A percentile compares a stretch with the other conserved stretches of the same genome.
Conservation (phyloP, 2,329 filamentous ascomycete species). For the Ophiostoma novo-ulmi region DNA sequence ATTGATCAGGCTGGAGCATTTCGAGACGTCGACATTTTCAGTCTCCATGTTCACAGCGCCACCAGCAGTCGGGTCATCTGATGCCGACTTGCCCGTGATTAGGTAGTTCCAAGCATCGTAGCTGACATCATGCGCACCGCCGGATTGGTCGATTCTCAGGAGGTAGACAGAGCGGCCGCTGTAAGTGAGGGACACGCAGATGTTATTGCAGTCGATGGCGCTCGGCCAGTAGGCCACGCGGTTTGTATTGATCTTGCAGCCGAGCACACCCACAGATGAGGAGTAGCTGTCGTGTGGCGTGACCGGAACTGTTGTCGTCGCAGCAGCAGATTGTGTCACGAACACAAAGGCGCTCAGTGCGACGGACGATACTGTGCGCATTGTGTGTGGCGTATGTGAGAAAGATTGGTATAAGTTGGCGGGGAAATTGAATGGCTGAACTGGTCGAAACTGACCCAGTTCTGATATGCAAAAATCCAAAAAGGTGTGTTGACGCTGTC, state of each 20-base stretch:
- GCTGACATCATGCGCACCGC: slow-evolving; percentile 52
- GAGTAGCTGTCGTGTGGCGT: slow-evolving; percentile 55
- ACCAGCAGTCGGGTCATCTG: slow-evolving; percentile 42
- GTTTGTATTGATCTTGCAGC: slow-evolving; percentile 56
- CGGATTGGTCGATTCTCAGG: slow-evolving; percentile 51
- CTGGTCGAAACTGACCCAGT: background rate
- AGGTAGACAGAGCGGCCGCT: slow-evolving; percentile 49
- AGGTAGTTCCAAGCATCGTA: slow-evolving; percentile 58
- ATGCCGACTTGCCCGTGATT: slow-evolving; percentile 44
- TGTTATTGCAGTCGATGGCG: slow-evolving; percentile 47
- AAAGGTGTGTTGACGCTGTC: background rate
- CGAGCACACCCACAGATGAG: slow-evolving; percentile 52
- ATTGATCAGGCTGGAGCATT: slow-evolving; percentile 47
- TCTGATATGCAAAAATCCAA: background rate
- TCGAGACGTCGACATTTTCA: slow-evolving; percentile 40
- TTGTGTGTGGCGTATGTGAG: background rate
- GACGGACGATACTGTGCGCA: slow-evolving; percentile 14
- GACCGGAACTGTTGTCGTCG: slow-evolving; percentile 33
- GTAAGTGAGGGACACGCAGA: slow-evolving; percentile 51
- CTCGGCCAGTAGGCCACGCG: slow-evolving; percentile 56
- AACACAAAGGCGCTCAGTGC: slow-evolving; percentile 14
- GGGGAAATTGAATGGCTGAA: background rate
- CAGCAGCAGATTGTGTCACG: slow-evolving; percentile 4
- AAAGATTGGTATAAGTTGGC: no score
- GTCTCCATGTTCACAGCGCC: slow-evolving; percentile 47